Evolutionary conservation across 495 filamentous ascomycete species (phyloP).

Genomic region (Aspergillus baeticus): DNA sequence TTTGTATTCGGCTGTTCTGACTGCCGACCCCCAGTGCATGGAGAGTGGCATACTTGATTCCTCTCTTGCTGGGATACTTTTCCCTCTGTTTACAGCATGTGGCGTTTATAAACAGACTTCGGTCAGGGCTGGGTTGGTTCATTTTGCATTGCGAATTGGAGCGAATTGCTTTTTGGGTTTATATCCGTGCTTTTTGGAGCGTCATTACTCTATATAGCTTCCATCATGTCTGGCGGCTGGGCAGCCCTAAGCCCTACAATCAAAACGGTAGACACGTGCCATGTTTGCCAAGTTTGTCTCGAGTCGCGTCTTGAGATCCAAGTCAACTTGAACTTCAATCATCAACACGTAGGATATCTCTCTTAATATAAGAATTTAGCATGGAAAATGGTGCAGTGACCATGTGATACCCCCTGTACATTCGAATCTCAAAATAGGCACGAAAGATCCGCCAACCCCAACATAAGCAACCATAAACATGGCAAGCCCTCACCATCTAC

Average conservation of each 20-base stretch:
- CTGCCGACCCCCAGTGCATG: slow-evolving; percentile 22
- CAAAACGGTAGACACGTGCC: slow-evolving; percentile 6
- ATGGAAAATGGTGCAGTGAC: background rate
- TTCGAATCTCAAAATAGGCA: background rate
- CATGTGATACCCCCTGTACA: background rate
- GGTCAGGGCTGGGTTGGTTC: slow-evolving; percentile 1
- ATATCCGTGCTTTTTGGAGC: background rate
- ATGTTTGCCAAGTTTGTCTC: slow-evolving; percentile 15
- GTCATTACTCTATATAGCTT: background rate
- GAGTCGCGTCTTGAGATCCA: background rate
- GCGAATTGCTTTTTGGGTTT: slow-evolving; percentile 3
- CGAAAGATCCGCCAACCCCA: background rate
- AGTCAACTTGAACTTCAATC: background rate
- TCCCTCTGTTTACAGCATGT: background rate
- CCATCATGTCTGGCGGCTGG: background rate
- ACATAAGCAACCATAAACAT: slow-evolving; percentile 15
- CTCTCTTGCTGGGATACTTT: slow-evolving; percentile 4
- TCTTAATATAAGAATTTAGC: background rate
- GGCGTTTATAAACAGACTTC: slow-evolving; percentile 12
- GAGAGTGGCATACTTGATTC: slow-evolving; percentile 36
- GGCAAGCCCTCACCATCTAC: slow-evolving; percentile 37
- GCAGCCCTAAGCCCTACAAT: slow-evolving; percentile 16
- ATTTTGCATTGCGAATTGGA: slow-evolving; percentile 12
- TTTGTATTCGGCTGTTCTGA: slow-evolving; percentile 37
- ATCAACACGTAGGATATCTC: background rate